Evolutionary conservation across 2,329 filamentous ascomycete genomes (phyloP), one percentile per base, ranked within the genome.

Genomic region (Ampelomyces quisqualis): DNA sequence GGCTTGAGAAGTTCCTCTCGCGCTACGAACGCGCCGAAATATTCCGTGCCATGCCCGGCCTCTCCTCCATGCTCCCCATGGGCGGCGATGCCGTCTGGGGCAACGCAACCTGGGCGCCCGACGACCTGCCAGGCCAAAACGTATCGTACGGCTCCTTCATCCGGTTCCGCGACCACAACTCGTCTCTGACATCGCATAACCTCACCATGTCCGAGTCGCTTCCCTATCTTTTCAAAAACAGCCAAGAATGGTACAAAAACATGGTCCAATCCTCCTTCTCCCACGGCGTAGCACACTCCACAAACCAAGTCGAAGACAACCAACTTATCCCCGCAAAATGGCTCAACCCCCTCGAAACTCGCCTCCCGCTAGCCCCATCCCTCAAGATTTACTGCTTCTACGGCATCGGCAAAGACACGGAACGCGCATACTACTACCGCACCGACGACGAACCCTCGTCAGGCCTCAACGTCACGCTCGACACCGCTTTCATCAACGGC

Each of bases 301-400:
- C 73, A 5, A 78, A 78, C 7, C 85, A 95, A 68, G 89, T 98
- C 1, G 86, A 95, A 60, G 81, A 78, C 36, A 77, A 77, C 51
- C 69, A 75, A 37, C 49, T 49, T 22, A 67, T 73, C n/a, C 74
- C 73, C 1, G 55, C 65, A 0, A 98, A 94, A 64, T 98, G 93
- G 93, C 81, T 95, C 47, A 98, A 98, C 62, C 93, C 93, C 0
- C 80, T 97, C 1, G 91, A 97, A 67, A 87, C 88, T 0, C 80
- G 91, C 2, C 76, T 97, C 0, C 93, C 93, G 0, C 76, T 89
- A 14, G 91, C 93, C 1, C 91, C 93, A 0, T 88, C 82, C 60
- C 74, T 98, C 60, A 96, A 95, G 66, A 88, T 98, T 9, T 97
- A 90, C 71, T 97, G 93, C 71, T 97, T 98, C 73, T 97, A 98